Evolutionary conservation across 1,139 yeast genomes (phyloP).

Genomic region (Candida dubliniensis): DNA sequence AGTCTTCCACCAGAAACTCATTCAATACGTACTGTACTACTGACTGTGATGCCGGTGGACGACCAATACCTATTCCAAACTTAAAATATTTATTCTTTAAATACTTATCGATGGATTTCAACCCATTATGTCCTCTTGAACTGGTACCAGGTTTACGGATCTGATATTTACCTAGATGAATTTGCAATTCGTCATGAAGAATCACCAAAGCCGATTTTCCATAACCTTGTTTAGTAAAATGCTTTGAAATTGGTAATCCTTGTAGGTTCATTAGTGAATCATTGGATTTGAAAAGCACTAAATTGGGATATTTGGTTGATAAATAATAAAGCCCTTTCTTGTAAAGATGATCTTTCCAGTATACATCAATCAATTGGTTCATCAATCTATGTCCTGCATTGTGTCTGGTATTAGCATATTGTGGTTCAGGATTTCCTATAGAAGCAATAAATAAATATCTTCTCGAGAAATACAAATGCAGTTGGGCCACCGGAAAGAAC

Average conservation of each 20-base stretch:
- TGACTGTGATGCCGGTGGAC: constrained; percentile 54
- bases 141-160: constrained; percentile 56
- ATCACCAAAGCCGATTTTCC: constrained; percentile 42
- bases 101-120: constrained; percentile 51
- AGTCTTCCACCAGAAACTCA: constrained; percentile 41
- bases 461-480: constrained; percentile 1
- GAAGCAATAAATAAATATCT: constrained; percentile 44
- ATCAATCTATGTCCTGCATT: constrained; percentile 69
- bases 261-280: constrained; percentile 65
- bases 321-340: constrained; percentile 14
- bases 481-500: constrained; percentile 4
- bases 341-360: constrained; percentile 23
- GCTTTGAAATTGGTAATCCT: constrained; percentile 53
- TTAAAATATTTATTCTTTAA: constrained; percentile 47
- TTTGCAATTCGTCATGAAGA: constrained; percentile 73
- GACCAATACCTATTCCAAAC: constrained; percentile 70
- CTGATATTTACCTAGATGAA: constrained; percentile 63
- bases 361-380: constrained; percentile 28
- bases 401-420: constrained; percentile 65
- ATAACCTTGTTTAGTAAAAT: constrained; percentile 40
- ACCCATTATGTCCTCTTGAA: constrained; percentile 80
- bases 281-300: constrained; percentile 43
- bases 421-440: constrained; percentile 76
- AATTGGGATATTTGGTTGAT: constrained; percentile 23
- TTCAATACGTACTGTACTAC: constrained; percentile 66